A percentile compares a stretch with the other conserved stretches of the same genome.
Conservation (phyloP, 495 filamentous ascomycete genomes). For the Hypoxylon fragiforme region DNA sequence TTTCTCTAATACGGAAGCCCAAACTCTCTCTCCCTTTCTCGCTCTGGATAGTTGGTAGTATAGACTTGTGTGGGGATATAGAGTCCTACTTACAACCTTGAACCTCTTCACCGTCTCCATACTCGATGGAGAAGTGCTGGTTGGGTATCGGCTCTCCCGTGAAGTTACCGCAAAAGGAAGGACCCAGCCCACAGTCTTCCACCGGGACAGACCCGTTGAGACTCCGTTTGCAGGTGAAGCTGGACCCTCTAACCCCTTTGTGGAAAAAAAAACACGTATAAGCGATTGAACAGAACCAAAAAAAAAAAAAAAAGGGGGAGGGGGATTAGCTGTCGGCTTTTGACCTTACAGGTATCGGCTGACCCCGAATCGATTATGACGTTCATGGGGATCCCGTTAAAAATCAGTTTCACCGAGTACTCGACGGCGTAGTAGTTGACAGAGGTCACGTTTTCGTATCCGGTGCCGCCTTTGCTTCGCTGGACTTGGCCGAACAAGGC, state of each 20-base stretch:
- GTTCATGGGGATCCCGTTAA: conserved; percentile 31
- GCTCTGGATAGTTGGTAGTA: neutral
- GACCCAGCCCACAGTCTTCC: conserved; percentile 49
- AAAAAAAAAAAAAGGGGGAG: no score
- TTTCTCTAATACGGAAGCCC: neutral
- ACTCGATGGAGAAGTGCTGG: conserved; percentile 56
- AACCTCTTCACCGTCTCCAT: conserved; percentile 43
- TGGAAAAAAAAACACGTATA: no score
- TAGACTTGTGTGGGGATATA: neutral
- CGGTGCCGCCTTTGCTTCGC: conserved; percentile 12
- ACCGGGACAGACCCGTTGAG: conserved; percentile 27
- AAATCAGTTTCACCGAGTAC: conserved; percentile 41
- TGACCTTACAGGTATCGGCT: conserved; percentile 60
- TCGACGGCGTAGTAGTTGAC: conserved; percentile 44
- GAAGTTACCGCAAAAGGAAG: conserved; percentile 41
- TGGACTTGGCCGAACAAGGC: conserved; percentile 10
- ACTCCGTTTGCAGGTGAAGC: conserved; percentile 7
- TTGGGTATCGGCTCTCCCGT: conserved; percentile 46
- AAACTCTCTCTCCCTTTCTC: no score
- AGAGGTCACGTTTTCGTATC: conserved; percentile 45
- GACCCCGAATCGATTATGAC: conserved; percentile 67
- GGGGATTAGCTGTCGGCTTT: conserved; percentile 29
- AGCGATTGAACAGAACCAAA: no score
- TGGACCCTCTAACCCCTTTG: conserved; percentile 10
- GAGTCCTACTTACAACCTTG: conserved; percentile 17